phyloP scores from a whole-genome alignment of 768 basidiomycete genomes.

The Rickenella mellea region DNA sequence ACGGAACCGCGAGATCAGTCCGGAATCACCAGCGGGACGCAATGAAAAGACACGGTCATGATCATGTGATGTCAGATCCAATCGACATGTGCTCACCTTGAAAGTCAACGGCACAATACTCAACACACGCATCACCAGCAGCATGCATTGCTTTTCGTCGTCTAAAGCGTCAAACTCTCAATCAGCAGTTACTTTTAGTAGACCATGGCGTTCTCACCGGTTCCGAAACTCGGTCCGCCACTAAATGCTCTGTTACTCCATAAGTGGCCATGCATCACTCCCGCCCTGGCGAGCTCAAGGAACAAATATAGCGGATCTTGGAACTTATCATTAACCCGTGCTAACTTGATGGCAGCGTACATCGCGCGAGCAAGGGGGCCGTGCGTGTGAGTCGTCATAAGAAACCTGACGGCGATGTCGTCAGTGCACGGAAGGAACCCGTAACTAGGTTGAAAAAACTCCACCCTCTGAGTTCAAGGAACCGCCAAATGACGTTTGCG shows the following conservation, averaged over 20 bases:
- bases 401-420: too few relatives aligned
- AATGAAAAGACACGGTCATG: too few relatives aligned
- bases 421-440: constrained; percentile 1
- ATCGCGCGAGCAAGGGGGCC: constrained; percentile 88
- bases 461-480: constrained; percentile 91
- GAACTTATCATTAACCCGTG: constrained; percentile 93
- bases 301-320: constrained; percentile 94
- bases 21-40: too few relatives aligned
- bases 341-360: constrained; percentile 66
- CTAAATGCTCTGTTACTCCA: constrained; percentile 86
- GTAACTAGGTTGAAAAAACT: constrained; percentile 20
- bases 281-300: constrained; percentile 91
- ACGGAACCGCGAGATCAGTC: neutral
- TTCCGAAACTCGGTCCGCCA: constrained; percentile 92
- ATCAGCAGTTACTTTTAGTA: constrained; percentile 8
- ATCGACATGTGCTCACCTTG: constrained; percentile 48
- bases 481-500: constrained; percentile 97
- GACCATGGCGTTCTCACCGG: constrained; percentile 42
- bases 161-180: constrained; percentile 36
- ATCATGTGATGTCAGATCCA: too few relatives aligned
- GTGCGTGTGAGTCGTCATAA: constrained; percentile 81
- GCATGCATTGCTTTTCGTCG: constrained; percentile 89
- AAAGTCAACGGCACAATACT: constrained; percentile 93
- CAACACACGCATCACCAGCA: constrained; percentile 92
- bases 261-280: constrained; percentile 89